These are phyloP conservation scores for Kwoniella sp. DNA, from an alignment of 768 basidiomycete genomes.

Conservation along the genomic window DNA sequence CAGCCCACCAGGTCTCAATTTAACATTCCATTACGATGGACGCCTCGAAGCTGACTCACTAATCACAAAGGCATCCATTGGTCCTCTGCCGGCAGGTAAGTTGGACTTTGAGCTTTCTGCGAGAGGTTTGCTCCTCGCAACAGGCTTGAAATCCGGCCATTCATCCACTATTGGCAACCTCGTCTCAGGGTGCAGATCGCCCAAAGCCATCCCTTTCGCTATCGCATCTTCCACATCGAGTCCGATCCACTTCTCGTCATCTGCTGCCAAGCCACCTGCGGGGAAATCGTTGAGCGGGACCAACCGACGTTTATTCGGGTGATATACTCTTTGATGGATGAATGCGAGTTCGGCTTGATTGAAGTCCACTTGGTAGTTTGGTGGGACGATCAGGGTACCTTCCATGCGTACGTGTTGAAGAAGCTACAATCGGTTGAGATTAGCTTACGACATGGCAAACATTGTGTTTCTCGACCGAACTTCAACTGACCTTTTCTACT, in stretches of 20 bases:
- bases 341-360: slow-evolving; percentile 86
- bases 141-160: slow-evolving; percentile 48
- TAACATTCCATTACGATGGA: too few species aligned
- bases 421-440: slow-evolving; percentile 57
- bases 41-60: slow-evolving; percentile 34
- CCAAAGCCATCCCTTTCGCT: slow-evolving; percentile 48
- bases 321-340: slow-evolving; percentile 87
- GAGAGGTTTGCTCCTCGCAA: slow-evolving; percentile 10
- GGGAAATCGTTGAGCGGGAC: slow-evolving; percentile 71
- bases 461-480: too few species aligned
- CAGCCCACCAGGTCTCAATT: too few species aligned
- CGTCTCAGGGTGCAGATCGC: slow-evolving; percentile 54
- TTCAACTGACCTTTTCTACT: slow-evolving; percentile 64
- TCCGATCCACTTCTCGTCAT: slow-evolving; percentile 51
- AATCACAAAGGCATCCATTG: slow-evolving; percentile 50
- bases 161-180: slow-evolving; percentile 44
- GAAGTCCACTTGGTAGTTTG: slow-evolving; percentile 73
- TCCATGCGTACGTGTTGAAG: slow-evolving; percentile 74
- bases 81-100: slow-evolving; percentile 16
- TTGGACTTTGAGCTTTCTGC: slow-evolving; percentile 35
- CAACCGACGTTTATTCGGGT: slow-evolving; percentile 67
- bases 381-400: slow-evolving; percentile 79
- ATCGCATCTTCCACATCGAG: slow-evolving; percentile 41
- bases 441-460: slow-evolving; percentile 1
- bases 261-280: slow-evolving; percentile 51